These are phyloP conservation scores for Sporothrix inflata DNA, from an alignment of 2,329 filamentous ascomycete species.

Conservation along the genomic window DNA sequence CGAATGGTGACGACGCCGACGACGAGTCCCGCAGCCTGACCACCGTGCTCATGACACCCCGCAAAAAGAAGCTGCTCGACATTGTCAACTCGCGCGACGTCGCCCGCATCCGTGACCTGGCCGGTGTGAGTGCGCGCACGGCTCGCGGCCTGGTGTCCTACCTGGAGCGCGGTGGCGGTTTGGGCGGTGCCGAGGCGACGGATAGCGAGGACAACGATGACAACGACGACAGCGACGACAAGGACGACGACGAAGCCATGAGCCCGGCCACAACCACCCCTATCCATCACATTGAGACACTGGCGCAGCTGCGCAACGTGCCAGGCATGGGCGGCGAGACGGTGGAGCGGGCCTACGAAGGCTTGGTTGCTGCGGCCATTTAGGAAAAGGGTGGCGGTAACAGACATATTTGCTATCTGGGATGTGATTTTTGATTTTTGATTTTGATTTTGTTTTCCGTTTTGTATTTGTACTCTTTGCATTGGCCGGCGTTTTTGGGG, in stretches of 20 bases:
- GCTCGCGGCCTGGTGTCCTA: conserved; percentile 64
- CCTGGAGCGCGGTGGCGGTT: conserved; percentile 50
- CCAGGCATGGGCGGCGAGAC: conserved; percentile 61
- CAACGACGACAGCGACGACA: not conserved
- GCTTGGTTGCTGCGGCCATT: conserved; percentile 40
- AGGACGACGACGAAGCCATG: not conserved
- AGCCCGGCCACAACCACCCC: not conserved
- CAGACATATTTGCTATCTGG: not conserved
- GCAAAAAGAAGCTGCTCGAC: conserved; percentile 64
- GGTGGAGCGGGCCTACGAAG: conserved; percentile 60
- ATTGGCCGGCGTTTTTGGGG: conserved; percentile 12
- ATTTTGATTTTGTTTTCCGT: not conserved
- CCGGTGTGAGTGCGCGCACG: conserved; percentile 74
- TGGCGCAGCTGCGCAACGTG: conserved; percentile 57
- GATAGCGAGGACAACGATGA: conserved; percentile 39
- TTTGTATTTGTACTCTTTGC: conserved; percentile 2
- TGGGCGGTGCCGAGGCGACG: conserved; percentile 37
- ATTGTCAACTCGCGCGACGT: conserved; percentile 76
- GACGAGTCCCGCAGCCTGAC: conserved; percentile 29
- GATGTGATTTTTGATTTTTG: not conserved
- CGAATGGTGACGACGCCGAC: not conserved
- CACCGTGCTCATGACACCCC: conserved; percentile 46
- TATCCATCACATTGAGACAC: conserved; percentile 46
- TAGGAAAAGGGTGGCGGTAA: not conserved
- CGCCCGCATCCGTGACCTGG: conserved; percentile 65